Evolutionary conservation across 345 rosid genomes (phyloP), one percentile per base, ranked within the genome.

Genomic region (Citrus trifoliata): DNA sequence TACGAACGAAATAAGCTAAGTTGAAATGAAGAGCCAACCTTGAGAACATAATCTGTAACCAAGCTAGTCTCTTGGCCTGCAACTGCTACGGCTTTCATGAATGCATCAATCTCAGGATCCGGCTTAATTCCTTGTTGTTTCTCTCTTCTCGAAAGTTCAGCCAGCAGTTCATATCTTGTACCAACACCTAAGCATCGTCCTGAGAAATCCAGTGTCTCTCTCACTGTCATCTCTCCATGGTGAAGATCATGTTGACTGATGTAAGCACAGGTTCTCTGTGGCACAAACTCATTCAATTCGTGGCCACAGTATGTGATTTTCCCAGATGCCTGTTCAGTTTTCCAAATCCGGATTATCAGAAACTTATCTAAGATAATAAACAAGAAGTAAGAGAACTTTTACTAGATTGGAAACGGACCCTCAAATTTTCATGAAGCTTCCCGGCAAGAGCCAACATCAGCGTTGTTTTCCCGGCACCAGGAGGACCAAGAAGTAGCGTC

Each of bases 171-270:
- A 55, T 93, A 91, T 46, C 88, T 81, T 5, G 90, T 81, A 19
- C 98, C 97, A 46, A 90, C 91, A 59, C 95, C 95, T 74, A 90
- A 85, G 86, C 96, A 91, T 16, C 93, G 83, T 8, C 95, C 98
- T 0, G 98, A 91, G 71, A 93, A 95, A 75, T 89, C 95, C 2
- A 92, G 79, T 14, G 93, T 88, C 80, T 92, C 97, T 79, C 93
- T 88, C 35, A 90, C 91, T 46, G 90, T 90, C 86, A 92, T 59
- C 78, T 92, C 90, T 59, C 87, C 87, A 35, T 87, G 82, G 70
- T 90, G 97, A 25, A 87, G 78, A 78, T 92, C 97, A 40, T 87
- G 82, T 77, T 90, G 97, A 76, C 97, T 87, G 71, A 90, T 84
- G 46, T 92, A 92, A 46, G 94, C 87, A 33, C 93, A 88, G 21